phyloP scores from a whole-genome alignment of 1,284 basidiomycete genomes.

The Ustilago hordei region DNA sequence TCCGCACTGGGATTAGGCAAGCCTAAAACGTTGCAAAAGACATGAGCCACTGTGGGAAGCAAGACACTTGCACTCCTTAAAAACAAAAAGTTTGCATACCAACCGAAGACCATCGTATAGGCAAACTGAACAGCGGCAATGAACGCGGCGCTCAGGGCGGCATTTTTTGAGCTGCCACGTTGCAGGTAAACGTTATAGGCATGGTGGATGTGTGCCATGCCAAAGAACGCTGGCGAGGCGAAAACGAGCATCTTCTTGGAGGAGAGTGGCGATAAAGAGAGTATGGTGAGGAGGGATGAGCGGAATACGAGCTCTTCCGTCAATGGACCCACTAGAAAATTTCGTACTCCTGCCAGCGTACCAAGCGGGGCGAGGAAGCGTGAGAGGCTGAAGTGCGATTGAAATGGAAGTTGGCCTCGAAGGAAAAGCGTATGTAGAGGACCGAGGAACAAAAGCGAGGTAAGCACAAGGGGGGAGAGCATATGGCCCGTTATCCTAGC shows the following conservation, averaged over 20 bases:
- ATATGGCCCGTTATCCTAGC: slow-evolving; percentile 10
- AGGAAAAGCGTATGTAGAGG: slow-evolving; percentile 80
- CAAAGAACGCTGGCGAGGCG: slow-evolving; percentile 86
- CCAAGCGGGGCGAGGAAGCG: slow-evolving; percentile 72
- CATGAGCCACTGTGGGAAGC: slow-evolving; percentile 73
- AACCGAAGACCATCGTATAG: slow-evolving; percentile 93
- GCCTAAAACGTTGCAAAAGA: slow-evolving; percentile 95
- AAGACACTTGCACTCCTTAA: slow-evolving; percentile 77
- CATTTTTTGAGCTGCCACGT: slow-evolving; percentile 69
- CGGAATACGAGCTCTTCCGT: slow-evolving; percentile 95
- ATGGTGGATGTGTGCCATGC: slow-evolving; percentile 90
- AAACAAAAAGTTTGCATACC: slow-evolving; percentile 86
- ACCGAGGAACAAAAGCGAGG: slow-evolving; percentile 83
- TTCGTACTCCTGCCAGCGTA: slow-evolving; percentile 77
- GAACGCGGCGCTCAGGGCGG: slow-evolving; percentile 76
- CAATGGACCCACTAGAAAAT: slow-evolving; percentile 83
- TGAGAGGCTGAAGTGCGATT: slow-evolving; percentile 68
- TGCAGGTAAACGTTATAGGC: slow-evolving; percentile 84
- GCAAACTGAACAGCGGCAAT: slow-evolving; percentile 77
- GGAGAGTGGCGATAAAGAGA: slow-evolving; percentile 78
- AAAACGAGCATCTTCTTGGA: slow-evolving; percentile 77
- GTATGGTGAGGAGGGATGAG: slow-evolving; percentile 81
- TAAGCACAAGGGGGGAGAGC: slow-evolving; percentile 70
- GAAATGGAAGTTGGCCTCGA: slow-evolving; percentile 75
- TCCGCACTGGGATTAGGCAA: slow-evolving; percentile 75